Evolutionary conservation across 306 rosid species (phyloP).

Genomic region (Sicyos baderoa): DNA sequence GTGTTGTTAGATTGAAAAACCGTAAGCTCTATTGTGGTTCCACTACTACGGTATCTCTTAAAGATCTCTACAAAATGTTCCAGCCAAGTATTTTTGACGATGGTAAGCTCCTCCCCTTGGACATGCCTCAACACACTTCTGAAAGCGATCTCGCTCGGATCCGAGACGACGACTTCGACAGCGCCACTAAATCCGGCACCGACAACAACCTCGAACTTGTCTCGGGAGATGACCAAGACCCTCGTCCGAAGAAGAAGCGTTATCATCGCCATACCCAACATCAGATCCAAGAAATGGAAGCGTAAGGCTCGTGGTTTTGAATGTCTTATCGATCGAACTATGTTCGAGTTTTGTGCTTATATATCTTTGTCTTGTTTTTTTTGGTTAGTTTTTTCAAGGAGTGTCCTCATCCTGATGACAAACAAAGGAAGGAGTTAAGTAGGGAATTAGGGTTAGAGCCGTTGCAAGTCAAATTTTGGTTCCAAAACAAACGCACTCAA

Average conservation of each 20-base stretch:
- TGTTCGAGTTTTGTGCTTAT: not conserved
- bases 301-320: constrained; percentile 35
- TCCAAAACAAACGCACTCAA: constrained; percentile 96
- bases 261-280: constrained; percentile 97
- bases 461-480: constrained; percentile 92
- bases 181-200: constrained; percentile 70
- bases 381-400: constrained; percentile 75
- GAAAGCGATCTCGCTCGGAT: constrained; percentile 67
- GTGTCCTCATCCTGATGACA: constrained; percentile 99
- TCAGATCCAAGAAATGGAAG: constrained; percentile 99
- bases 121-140: constrained; percentile 71
- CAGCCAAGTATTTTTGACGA: constrained; percentile 67
- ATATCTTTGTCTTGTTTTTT: not conserved
- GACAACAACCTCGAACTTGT: constrained; percentile 52
- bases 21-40: no score
- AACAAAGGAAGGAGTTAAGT: constrained; percentile 92
- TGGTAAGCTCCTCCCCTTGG: constrained; percentile 50
- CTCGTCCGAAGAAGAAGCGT: constrained; percentile 65
- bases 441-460: constrained; percentile 86
- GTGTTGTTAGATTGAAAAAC: constrained; percentile 47
- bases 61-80: constrained; percentile 62
- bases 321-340: not conserved
- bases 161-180: constrained; percentile 81
- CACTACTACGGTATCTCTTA: constrained; percentile 43
- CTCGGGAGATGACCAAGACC: constrained; percentile 79